phyloP scores from a whole-genome alignment of 176 grass and related monocot genomes.

The Alopecurus myosuroides region DNA sequence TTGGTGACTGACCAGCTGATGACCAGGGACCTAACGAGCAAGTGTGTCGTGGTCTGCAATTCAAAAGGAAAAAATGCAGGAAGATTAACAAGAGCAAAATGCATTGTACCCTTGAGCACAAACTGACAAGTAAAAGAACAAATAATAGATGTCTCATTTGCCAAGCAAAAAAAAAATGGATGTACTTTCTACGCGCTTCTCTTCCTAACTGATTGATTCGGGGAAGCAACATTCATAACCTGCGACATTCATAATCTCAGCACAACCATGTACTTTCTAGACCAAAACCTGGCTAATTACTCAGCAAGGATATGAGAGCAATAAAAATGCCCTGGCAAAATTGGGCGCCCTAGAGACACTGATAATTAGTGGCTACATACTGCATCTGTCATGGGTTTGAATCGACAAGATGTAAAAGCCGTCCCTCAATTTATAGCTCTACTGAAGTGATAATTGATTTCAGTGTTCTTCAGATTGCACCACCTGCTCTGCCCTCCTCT shows the following conservation, averaged over 20 bases:
- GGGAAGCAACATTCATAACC: too few species aligned
- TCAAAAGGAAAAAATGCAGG: not conserved
- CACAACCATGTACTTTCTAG: too few species aligned
- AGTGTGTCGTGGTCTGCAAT: slow-evolving; percentile 45
- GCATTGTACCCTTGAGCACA: too few species aligned
- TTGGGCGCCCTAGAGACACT: not conserved
- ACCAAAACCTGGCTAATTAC: too few species aligned
- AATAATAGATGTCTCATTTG: too few species aligned
- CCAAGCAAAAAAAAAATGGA: too few species aligned
- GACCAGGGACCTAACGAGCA: slow-evolving; percentile 57
- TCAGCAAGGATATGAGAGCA: too few species aligned
- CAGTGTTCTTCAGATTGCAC: not conserved
- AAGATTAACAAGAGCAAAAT: not conserved
- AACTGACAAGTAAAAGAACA: too few species aligned
- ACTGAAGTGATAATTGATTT: not conserved
- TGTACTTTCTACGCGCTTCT: too few species aligned
- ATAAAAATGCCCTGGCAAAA: slow-evolving; percentile 31
- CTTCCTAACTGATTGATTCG: too few species aligned
- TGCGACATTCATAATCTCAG: too few species aligned
- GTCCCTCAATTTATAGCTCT: not conserved
- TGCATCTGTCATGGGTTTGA: slow-evolving; percentile 16
- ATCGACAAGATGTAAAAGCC: slow-evolving; percentile 22
- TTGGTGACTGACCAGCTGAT: slow-evolving; percentile 76
- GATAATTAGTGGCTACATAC: slow-evolving; percentile 11
- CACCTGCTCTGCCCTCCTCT: not conserved